These are phyloP conservation scores for Babesia ovis DNA, from an alignment of 169 alveolate species.

Conservation along the genomic window DNA sequence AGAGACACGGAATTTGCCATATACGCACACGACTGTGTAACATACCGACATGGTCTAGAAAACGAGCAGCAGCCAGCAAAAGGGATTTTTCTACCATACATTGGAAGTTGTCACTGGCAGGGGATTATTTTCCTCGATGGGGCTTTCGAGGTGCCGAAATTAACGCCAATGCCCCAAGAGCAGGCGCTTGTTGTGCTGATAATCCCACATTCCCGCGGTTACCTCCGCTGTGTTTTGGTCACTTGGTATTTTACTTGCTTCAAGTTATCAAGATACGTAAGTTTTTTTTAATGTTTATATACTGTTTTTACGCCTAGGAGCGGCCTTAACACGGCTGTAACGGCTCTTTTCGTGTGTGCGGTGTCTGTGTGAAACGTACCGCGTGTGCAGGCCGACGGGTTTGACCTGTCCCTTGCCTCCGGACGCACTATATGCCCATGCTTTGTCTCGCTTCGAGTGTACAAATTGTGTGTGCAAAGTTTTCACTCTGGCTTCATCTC, in stretches of 20 bases:
- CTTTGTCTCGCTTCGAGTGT: background rate
- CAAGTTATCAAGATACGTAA: conserved; percentile 43
- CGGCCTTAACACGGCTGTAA: background rate
- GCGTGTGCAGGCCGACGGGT: conserved; percentile 11
- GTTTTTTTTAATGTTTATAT: background rate
- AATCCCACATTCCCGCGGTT: conserved; percentile 40
- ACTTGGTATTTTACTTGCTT: conserved; percentile 52
- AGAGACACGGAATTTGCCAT: too few species aligned
- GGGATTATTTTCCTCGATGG: conserved; percentile 9
- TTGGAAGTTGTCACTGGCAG: too few species aligned
- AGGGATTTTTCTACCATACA: too few species aligned
- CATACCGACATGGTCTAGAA: too few species aligned
- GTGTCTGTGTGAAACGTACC: conserved; percentile 9
- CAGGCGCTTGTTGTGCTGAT: conserved; percentile 45
- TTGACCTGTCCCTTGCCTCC: too few species aligned
- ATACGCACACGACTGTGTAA: too few species aligned
- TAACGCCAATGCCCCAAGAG: conserved; percentile 6
- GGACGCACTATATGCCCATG: background rate
- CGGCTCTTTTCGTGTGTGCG: background rate
- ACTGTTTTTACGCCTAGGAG: background rate
- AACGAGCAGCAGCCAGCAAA: too few species aligned
- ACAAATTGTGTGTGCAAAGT: background rate
- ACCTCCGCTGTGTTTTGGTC: background rate
- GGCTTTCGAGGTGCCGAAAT: background rate
- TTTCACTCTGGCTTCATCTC: background rate